Evolutionary conservation across 768 basidiomycete genomes (phyloP).

Genomic region (Pleurotus salmoneostramineus): DNA sequence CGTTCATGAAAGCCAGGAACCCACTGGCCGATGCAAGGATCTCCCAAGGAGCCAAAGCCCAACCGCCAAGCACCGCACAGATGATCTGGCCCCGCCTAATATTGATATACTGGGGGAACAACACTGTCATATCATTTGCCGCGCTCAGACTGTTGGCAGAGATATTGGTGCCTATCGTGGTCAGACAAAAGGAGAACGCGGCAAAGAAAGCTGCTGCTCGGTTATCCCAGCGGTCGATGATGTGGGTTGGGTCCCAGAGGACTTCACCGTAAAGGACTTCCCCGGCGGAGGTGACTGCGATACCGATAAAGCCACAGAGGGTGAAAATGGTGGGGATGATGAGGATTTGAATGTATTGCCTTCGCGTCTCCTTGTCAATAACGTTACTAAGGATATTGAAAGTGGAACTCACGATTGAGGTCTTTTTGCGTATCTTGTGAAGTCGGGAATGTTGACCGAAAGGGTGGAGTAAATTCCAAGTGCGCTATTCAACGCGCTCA

Average conservation of each 20-base stretch:
- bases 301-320: constrained; percentile 72
- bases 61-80: constrained; percentile 79
- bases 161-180: constrained; percentile 70
- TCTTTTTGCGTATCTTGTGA: constrained; percentile 79
- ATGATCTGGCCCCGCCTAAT: constrained; percentile 77
- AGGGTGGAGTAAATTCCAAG: constrained; percentile 72
- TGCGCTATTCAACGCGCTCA: constrained; percentile 72
- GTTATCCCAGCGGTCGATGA: constrained; percentile 82
- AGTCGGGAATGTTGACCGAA: constrained; percentile 82
- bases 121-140: constrained; percentile 83
- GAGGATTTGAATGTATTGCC: constrained; percentile 70
- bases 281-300: constrained; percentile 78
- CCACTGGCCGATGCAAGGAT: constrained; percentile 62
- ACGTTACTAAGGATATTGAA: constrained; percentile 4
- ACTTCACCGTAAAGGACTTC: constrained; percentile 62
- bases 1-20: constrained; percentile 76
- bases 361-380: constrained; percentile 16
- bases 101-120: constrained; percentile 75
- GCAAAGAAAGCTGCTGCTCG: constrained; percentile 85
- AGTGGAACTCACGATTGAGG: constrained; percentile 47
- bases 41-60: constrained; percentile 87
- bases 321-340: constrained; percentile 80
- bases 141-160: constrained; percentile 72
- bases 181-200: constrained; percentile 67
- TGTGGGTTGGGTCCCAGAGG: constrained; percentile 70